phyloP scores from a whole-genome alignment of 805 yeast genomes.

The Schwanniomyces polymorphus region DNA sequence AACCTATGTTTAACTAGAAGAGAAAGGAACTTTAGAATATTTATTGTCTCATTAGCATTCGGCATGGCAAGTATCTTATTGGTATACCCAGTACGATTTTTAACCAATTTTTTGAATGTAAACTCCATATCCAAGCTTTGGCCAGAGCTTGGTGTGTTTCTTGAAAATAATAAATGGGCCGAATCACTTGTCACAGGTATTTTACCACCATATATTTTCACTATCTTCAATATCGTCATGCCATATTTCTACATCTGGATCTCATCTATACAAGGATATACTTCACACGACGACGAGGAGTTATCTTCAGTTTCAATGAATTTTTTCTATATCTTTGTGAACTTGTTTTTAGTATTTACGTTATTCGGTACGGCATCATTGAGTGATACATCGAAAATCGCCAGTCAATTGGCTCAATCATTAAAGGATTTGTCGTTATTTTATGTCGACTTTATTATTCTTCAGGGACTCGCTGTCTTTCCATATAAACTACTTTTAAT shows the following conservation, averaged over 20 bases:
- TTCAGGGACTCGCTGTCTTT: conserved; percentile 85
- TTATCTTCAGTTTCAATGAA: conserved; percentile 86
- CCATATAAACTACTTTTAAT: conserved; percentile 83
- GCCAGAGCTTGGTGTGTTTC: conserved; percentile 75
- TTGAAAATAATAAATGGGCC: conserved; percentile 68
- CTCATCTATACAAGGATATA: conserved; percentile 81
- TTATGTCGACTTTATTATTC: conserved; percentile 81
- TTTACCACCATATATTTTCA: conserved; percentile 87
- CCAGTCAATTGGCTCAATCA: conserved; percentile 81
- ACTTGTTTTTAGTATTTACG: conserved; percentile 90
- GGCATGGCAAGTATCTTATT: conserved; percentile 70
- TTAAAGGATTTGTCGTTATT: conserved; percentile 77
- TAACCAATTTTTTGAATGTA: conserved; percentile 79
- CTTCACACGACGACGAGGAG: conserved; percentile 92
- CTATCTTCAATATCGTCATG: conserved; percentile 75
- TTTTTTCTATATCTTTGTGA: conserved; percentile 91
- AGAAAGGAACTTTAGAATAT: conserved; percentile 66
- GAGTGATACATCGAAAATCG: conserved; percentile 87
- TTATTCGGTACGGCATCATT: conserved; percentile 89
- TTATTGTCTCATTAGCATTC: conserved; percentile 64
- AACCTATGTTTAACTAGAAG: conserved; percentile 78
- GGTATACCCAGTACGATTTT: conserved; percentile 78
- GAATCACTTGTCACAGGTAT: conserved; percentile 81
- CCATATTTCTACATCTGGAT: conserved; percentile 87
- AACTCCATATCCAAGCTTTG: conserved; percentile 77